Evolutionary conservation across 345 rosid genomes (phyloP), one percentile per base, ranked within the genome.

Genomic region (Hibiscus mutabilis): DNA sequence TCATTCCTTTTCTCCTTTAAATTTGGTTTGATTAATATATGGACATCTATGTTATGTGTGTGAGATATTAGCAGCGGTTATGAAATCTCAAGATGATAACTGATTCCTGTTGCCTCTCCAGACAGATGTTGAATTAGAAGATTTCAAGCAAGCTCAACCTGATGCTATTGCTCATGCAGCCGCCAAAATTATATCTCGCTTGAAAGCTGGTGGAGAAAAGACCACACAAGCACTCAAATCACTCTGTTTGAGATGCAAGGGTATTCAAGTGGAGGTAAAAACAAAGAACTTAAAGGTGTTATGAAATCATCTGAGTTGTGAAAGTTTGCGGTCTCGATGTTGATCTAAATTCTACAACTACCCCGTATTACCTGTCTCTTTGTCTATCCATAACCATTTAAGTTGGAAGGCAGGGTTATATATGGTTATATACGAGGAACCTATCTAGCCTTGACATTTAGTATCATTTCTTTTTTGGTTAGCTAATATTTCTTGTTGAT

Each of bases 211-310:
- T 52, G 90, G 93, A 74, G 93, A 88, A 65, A 86, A 84, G 69
- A 76, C 86, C 37, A 74, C 76, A 0, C 85, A 86, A 76, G 94
- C 97, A 31, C 85, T 95, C 49, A 87, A 75, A 67, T 88, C 97
- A 64, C 68, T 95, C 60, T 90, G 99, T 76, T 91, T 88, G 83
- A 87, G 91, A 84, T 81, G 84, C 70, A 89, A 89, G 78, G 86
- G 92, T 58, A 83, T 95, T 60, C 97, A 84, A 80, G 97, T 87
- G 25, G 97, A 95, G 97, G 99, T 95, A 87, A 67, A 66, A 53
- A 52, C 2, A 22, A 60, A 27, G n/a, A 47, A 60, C 4, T 46
- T 68, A 19, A 29, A 49, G 72, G 56, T 60, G 56, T 60, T 62
- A 60, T 67, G 35, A 57, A 74, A 24, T 53, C 63, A 40, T 76